phyloP scores from a whole-genome alignment of 495 filamentous ascomycete species.

The Choiromyces venosus region DNA sequence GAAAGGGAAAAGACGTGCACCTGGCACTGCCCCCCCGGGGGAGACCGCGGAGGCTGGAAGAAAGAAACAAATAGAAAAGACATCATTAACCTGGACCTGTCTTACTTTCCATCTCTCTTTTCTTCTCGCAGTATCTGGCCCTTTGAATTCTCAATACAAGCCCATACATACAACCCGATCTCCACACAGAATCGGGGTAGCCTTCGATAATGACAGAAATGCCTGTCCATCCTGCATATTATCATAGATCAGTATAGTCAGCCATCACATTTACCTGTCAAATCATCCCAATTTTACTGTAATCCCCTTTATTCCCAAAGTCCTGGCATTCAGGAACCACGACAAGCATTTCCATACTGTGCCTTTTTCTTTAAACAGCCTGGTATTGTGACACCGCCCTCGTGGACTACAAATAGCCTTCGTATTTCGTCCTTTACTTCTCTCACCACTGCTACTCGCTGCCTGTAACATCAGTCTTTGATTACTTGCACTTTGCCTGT shows the following conservation, averaged over 20 bases:
- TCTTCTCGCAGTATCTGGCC: not conserved
- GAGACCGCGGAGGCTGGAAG: not conserved
- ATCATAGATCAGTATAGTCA: not conserved
- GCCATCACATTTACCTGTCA: not conserved
- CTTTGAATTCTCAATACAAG: not conserved
- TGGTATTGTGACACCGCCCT: not conserved
- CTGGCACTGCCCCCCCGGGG: too few relatives aligned
- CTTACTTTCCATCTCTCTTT: not conserved
- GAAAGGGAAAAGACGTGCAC: not conserved
- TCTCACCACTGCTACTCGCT: not conserved
- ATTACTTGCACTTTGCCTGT: not conserved
- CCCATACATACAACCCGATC: not conserved
- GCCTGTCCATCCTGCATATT: not conserved
- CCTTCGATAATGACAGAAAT: not conserved
- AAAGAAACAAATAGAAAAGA: not conserved
- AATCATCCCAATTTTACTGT: not conserved
- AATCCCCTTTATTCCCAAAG: not conserved
- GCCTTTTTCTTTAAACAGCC: not conserved
- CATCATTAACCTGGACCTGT: not conserved
- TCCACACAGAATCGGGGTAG: not conserved
- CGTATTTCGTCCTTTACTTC: not conserved
- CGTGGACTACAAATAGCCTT: not conserved
- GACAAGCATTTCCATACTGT: not conserved
- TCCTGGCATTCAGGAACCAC: not conserved
- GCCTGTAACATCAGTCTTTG: not conserved